Evolutionary conservation across 2,329 filamentous ascomycete genomes (phyloP), one percentile per base, ranked within the genome.

Genomic region (Trichoderma brevicompactum): DNA sequence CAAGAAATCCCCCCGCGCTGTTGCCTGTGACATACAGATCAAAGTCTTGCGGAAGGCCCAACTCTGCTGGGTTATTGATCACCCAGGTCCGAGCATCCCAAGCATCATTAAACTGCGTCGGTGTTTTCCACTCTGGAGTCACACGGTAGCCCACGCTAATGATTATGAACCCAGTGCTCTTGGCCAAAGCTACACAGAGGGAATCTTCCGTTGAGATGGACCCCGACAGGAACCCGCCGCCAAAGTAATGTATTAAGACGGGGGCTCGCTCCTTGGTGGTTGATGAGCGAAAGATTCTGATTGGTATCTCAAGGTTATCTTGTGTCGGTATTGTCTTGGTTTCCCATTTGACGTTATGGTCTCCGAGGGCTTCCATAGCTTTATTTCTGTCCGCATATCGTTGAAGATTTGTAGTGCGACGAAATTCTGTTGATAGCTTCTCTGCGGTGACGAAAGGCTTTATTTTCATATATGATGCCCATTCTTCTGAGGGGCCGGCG

Each of bases 31-130:
- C 53, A 23, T 56, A 56, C 9, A 56, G 23, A 43, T 44, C 38
- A 13, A 56, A 44, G 10, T 34, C 53, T 2, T 43, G 19, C 10
- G 53, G 12, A 2, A 56, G 34, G 43, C 40, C 53, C 17, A 44
- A n/a, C 2, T 44, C 40, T 7, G 38, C 53, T 5, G 53, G 19
- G 12, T 56, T 56, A 7, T 44, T 17, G 13, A 56, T 23, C 19
- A 56, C 53, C 38, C 40, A 56, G 23, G 7, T 41, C 7, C 53
- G 53, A 44, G 53, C 53, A 56, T 56, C 53, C 53, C 53, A 56
- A 5, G 53, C 53, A 56, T 56, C 53, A 1, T 44, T 44, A n/a
- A 56, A 56, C 7, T 56, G 53, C 40, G 53, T 56, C 0, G 53
- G 53, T 12, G 53, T 38, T 12, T 43, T 56, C 53, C 53, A 44